Base-by-base conservation (phyloP, 2,329 filamentous ascomycete genomes). In the Gremmenia infestans region DNA sequence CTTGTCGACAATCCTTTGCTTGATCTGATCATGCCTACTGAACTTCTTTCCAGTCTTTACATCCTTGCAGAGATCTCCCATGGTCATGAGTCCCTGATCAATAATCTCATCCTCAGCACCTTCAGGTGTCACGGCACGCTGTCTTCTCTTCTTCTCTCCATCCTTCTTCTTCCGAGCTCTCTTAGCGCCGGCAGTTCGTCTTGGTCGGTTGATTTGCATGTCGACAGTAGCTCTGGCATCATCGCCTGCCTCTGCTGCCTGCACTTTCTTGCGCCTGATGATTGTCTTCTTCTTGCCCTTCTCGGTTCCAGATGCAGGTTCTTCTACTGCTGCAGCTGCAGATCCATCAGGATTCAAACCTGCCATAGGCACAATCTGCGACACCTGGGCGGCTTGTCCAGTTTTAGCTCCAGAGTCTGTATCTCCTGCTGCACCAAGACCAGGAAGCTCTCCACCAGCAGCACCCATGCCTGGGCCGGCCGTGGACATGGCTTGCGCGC, bases 41-140 rank as follows among this genome's bases (percentile, higher is more conserved):
- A 90, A 92, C 57, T 87, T 85, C 69, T 88, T 89, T 55, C 89
- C 89, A 54, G 87, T 86, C 22, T 80, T 79, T 52, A 88, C 74
- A 65, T 90, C 87, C 59, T 80, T 82, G 50, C 83, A 88, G 3
- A 94, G 72, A 55, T 91, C 87, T 45, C 79, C 81, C 84, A 94
- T 90, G 53, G 83, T 89, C 25, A 88, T 79, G 3, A 78, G 80
- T 23, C 80, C 79, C 22, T 82, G 76, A 66, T 91, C 86, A 53
- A 93, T 85, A 59, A 80, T 71, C 56, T 81, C 77, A 23, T 72
- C 70, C 65, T 88, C 85, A 3, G 83, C 81, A 61, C 86, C 81
- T 52, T 86, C 83, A 1, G 86, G 85, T 0, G 85, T 87, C 22
- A 48, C 60, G 5, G 62, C 67, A 35, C 69, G 64, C 55, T 57